These are phyloP conservation scores for Calocybe gangraenosa DNA, from an alignment of 768 basidiomycete genomes.

Conservation along the genomic window DNA sequence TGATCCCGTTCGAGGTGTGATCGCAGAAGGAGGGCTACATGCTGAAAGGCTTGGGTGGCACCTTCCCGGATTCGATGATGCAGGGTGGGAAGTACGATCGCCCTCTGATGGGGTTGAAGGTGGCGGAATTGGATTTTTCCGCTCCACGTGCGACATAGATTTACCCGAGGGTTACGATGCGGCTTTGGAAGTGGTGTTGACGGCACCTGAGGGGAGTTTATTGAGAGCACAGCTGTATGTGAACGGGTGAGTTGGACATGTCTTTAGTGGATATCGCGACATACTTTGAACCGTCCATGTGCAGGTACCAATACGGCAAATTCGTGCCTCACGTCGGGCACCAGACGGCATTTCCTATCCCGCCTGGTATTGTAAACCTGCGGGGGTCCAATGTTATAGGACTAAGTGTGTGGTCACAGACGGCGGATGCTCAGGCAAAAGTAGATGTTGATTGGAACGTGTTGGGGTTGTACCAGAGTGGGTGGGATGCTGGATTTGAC, in stretches of 20 bases:
- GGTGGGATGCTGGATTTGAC: constrained; percentile 8
- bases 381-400: constrained; percentile 4
- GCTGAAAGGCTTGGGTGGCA: constrained; percentile 10
- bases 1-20: constrained; percentile 8
- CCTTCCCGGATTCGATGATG: constrained; percentile 12
- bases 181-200: constrained; percentile 1
- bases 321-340: constrained; percentile 7
- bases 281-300: neutral
- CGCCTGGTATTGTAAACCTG: constrained; percentile 7
- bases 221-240: constrained; percentile 8
- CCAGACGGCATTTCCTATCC: constrained; percentile 7
- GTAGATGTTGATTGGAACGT: constrained; percentile 8
- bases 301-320: constrained; percentile 11
- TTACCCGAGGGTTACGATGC: constrained; percentile 8
- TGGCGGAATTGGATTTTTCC: constrained; percentile 9
- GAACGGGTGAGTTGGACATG: constrained; percentile 7
- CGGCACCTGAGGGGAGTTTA: constrained; percentile 1
- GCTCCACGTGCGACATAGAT: constrained; percentile 7
- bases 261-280: neutral
- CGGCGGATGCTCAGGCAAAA: neutral
- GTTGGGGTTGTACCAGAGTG: constrained; percentile 4
- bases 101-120: constrained; percentile 4
- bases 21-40: constrained; percentile 9
- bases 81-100: constrained; percentile 1
- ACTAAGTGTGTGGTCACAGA: constrained; percentile 7